Evolutionary conservation across 192 early-diverging fungal genomes (phyloP).

Genomic region (Anaeromyces robustus): DNA sequence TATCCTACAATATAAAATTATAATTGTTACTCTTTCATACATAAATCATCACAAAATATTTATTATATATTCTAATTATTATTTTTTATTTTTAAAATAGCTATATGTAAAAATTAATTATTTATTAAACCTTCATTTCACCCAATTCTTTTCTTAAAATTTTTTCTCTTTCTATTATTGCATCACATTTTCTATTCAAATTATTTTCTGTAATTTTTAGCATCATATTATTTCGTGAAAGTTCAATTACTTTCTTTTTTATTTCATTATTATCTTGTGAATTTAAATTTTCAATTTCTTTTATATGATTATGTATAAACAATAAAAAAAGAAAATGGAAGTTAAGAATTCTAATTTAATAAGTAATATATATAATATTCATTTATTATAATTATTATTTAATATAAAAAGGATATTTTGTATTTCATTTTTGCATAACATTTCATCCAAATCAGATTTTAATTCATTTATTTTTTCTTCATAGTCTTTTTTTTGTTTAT

Average conservation of each 20-base stretch:
- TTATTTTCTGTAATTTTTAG: slow-evolving; percentile 21
- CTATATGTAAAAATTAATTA: neutral
- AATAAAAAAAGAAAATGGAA: neutral
- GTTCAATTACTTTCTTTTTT: slow-evolving; percentile 10
- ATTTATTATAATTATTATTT: no score
- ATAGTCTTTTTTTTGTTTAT: slow-evolving; percentile 1
- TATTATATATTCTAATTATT: no score
- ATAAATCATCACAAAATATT: neutral
- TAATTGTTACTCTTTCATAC: no score
- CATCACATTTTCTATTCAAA: slow-evolving; percentile 14
- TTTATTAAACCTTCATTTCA: slow-evolving; percentile 8
- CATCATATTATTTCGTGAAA: slow-evolving; percentile 17
- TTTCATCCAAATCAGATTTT: slow-evolving; percentile 7
- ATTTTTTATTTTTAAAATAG: no score
- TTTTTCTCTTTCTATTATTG: slow-evolving; percentile 13
- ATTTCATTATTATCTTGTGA: neutral
- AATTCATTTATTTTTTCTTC: slow-evolving; percentile 5
- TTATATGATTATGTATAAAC: neutral
- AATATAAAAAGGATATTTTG: neutral
- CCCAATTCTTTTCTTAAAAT: slow-evolving; percentile 16
- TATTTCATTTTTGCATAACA: slow-evolving; percentile 3
- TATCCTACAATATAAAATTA: neutral
- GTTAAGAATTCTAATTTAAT: neutral
- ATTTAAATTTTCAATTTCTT: neutral
- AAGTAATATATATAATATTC: neutral